Conservation (phyloP, 2,329 filamentous ascomycete species). For the Macrophomina pseudophaseolina region DNA sequence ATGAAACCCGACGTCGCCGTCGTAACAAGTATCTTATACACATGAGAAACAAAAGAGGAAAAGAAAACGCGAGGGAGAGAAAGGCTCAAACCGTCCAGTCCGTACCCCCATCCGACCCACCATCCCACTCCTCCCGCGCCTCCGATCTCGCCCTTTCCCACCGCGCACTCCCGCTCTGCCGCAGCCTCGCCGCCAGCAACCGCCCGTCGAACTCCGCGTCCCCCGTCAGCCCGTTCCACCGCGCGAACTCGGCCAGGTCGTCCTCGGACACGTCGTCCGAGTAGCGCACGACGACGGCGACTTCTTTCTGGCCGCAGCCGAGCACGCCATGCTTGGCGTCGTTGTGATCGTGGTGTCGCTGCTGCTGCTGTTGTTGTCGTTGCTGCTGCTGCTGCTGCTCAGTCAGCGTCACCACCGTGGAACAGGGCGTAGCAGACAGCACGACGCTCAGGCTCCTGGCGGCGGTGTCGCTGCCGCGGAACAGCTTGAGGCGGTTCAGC, state of each 20-base stretch:
- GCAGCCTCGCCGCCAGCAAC: neutral
- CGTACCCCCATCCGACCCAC: neutral
- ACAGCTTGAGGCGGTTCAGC: neutral
- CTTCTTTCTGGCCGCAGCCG: too few species aligned
- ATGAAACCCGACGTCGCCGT: too few species aligned
- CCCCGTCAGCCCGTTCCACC: constrained; percentile 5
- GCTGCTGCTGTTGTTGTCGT: too few species aligned
- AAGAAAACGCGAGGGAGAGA: neutral
- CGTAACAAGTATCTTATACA: too few species aligned
- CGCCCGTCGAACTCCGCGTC: neutral
- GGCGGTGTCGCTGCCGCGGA: too few species aligned
- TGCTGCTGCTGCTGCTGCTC: too few species aligned
- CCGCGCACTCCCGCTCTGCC: neutral
- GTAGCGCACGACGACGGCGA: too few species aligned
- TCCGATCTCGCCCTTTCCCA: neutral
- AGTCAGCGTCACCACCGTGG: too few species aligned
- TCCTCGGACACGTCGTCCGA: neutral
- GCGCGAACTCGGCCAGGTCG: constrained; percentile 5
- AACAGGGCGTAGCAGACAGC: neutral
- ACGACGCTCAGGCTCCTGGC: neutral
- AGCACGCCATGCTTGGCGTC: too few species aligned
- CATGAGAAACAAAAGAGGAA: too few species aligned
- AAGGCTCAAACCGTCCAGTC: neutral
- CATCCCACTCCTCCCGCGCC: neutral
- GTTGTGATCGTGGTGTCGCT: too few species aligned